These are phyloP conservation scores for Botryosphaeria agaves DNA, from an alignment of 2,329 filamentous ascomycete species.

Conservation along the genomic window DNA sequence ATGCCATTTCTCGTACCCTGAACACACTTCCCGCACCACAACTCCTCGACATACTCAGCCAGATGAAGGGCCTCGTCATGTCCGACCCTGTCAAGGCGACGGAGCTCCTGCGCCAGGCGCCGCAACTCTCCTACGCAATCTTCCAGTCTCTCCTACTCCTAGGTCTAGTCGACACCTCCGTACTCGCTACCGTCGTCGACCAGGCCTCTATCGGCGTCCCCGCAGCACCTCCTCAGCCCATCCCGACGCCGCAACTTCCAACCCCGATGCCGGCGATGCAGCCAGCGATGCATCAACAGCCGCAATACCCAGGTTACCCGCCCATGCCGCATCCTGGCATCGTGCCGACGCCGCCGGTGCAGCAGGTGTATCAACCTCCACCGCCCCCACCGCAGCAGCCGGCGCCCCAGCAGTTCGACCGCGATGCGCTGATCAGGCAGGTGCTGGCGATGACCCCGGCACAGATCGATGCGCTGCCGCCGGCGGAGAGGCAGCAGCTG, in stretches of 20 bases:
- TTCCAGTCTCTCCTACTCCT: conserved; percentile 90
- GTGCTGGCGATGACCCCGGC: conserved; percentile 67
- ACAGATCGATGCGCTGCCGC: conserved; percentile 62
- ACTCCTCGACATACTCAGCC: conserved; percentile 78
- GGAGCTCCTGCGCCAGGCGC: conserved; percentile 72
- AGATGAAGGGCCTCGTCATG: conserved; percentile 84
- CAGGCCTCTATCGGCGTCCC: conserved; percentile 19
- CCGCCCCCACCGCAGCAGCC: conserved; percentile 25
- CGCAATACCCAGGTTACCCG: conserved; percentile 16
- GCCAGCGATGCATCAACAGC: conserved; percentile 17
- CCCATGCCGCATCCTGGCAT: conserved; percentile 3
- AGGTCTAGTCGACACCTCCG: conserved; percentile 74
- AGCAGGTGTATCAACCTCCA: conserved; percentile 9
- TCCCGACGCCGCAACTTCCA: conserved; percentile 7
- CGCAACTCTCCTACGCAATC: conserved; percentile 84
- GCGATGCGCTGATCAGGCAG: conserved; percentile 61
- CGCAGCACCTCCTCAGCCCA: conserved; percentile 18
- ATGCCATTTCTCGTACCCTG: conserved; percentile 84
- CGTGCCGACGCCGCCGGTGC: conserved; percentile 22
- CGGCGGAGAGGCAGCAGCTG: conserved; percentile 61
- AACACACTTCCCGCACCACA: conserved; percentile 73
- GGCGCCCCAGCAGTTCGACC: conserved; percentile 30
- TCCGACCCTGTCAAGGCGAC: conserved; percentile 69
- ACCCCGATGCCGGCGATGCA: conserved; percentile 7
- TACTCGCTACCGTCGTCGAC: conserved; percentile 68